Evolutionary conservation across 495 filamentous ascomycete genomes (phyloP).

Genomic region (Neurospora terricola): DNA sequence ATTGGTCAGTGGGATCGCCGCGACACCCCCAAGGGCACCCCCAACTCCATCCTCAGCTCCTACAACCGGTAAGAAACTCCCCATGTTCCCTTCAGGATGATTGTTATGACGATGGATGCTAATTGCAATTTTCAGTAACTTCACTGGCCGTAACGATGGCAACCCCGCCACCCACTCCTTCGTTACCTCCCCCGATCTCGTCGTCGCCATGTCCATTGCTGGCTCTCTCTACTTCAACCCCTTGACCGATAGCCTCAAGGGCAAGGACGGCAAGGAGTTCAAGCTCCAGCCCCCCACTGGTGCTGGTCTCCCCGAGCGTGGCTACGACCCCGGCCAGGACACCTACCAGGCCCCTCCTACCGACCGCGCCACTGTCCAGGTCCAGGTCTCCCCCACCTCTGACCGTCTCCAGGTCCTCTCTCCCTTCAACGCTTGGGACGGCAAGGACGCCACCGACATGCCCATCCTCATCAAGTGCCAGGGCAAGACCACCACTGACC

Average conservation of each 20-base stretch:
- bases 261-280: slow-evolving; percentile 96
- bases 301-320: slow-evolving; percentile 66
- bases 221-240: slow-evolving; percentile 95
- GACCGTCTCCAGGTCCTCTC: slow-evolving; percentile 90
- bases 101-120: slow-evolving; percentile 70
- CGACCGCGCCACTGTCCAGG: slow-evolving; percentile 60
- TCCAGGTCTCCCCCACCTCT: slow-evolving; percentile 78
- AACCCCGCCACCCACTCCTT: slow-evolving; percentile 99
- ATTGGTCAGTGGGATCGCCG: slow-evolving; percentile 86
- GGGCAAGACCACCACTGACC: slow-evolving; percentile 98
- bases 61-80: slow-evolving; percentile 14
- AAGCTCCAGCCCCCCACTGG: slow-evolving; percentile 69
- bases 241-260: slow-evolving; percentile 85
- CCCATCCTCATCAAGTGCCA: slow-evolving; percentile 96
- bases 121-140: slow-evolving; percentile 95
- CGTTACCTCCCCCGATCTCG: slow-evolving; percentile 95
- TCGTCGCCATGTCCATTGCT: slow-evolving; percentile 84
- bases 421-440: slow-evolving; percentile 83
- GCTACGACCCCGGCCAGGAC: slow-evolving; percentile 88
- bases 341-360: slow-evolving; percentile 94
- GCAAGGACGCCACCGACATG: slow-evolving; percentile 80
- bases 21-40: slow-evolving; percentile 93
- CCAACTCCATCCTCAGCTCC: slow-evolving; percentile 49
- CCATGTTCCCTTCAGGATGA: background rate
- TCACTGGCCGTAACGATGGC: slow-evolving; percentile 97